Conservation (phyloP, 1,284 basidiomycete species). For the Cutaneotrichosporon sp. region DNA sequence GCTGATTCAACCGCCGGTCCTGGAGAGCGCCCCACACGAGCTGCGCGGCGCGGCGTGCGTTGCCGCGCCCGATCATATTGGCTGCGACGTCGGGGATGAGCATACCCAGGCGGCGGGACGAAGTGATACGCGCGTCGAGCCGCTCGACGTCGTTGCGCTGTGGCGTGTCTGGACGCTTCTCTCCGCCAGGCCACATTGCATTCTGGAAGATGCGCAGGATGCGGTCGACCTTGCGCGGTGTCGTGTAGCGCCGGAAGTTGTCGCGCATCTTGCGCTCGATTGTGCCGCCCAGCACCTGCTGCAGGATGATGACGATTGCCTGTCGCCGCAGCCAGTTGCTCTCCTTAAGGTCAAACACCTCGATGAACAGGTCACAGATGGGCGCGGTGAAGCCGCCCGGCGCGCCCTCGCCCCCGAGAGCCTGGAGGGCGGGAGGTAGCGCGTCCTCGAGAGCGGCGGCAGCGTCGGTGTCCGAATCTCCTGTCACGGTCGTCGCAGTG, state of each 20-base stretch:
- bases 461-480: neutral
- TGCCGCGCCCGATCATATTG: constrained; percentile 93
- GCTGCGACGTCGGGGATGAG: constrained; percentile 92
- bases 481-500: neutral
- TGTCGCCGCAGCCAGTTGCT: constrained; percentile 95
- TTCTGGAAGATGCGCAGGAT: constrained; percentile 69
- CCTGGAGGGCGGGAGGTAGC: constrained; percentile 62
- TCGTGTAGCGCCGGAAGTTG: constrained; percentile 64
- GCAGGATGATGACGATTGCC: constrained; percentile 92
- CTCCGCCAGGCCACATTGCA: constrained; percentile 79
- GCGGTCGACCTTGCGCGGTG: constrained; percentile 67
- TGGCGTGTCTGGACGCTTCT: constrained; percentile 62
- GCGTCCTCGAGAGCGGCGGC: constrained; percentile 30
- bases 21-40: constrained; percentile 89
- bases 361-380: constrained; percentile 89
- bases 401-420: constrained; percentile 79
- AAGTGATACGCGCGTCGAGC: constrained; percentile 73
- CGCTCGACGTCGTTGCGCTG: constrained; percentile 81
- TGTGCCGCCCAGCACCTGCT: constrained; percentile 91
- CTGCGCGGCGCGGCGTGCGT: constrained; percentile 85
- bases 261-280: constrained; percentile 88
- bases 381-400: constrained; percentile 80
- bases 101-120: constrained; percentile 73
- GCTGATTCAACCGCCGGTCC: constrained; percentile 88
- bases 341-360: constrained; percentile 91